phyloP scores from a whole-genome alignment of 192 early-diverging fungal species.

The Phlyctochytrium arcticum region DNA sequence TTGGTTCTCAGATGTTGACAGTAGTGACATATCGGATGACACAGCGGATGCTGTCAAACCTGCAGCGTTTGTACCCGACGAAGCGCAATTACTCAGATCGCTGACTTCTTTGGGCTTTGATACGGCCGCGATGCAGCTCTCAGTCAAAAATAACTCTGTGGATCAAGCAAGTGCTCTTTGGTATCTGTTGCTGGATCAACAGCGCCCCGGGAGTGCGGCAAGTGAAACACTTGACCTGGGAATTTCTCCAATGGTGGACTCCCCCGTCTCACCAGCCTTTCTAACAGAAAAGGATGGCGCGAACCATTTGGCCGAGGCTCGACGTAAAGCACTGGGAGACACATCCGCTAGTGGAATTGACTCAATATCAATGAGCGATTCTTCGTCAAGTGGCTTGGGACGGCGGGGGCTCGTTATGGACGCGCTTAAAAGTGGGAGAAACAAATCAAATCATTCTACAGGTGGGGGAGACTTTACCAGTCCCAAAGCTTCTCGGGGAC shows the following conservation, averaged over 20 bases:
- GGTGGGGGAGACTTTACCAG: too few species aligned
- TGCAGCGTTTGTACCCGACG: constrained; percentile 36
- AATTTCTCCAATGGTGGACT: not conserved
- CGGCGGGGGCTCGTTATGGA: too few species aligned
- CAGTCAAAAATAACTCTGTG: constrained; percentile 53
- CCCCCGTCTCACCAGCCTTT: not conserved
- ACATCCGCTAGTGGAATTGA: too few species aligned
- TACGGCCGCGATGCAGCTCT: constrained; percentile 44
- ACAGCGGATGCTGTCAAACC: constrained; percentile 17
- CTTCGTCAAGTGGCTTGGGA: too few species aligned
- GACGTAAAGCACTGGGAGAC: not conserved
- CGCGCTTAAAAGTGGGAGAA: too few species aligned
- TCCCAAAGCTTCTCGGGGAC: too few species aligned
- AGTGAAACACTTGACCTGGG: too few species aligned
- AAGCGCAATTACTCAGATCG: constrained; percentile 41
- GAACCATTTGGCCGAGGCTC: not conserved
- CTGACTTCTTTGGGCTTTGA: constrained; percentile 58
- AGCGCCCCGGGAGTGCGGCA: not conserved
- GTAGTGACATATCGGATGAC: too few species aligned
- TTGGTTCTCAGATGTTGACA: constrained; percentile 45
- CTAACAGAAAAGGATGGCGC: not conserved
- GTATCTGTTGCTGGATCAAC: constrained; percentile 57
- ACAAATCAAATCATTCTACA: too few species aligned
- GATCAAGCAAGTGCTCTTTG: constrained; percentile 64
- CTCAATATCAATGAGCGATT: too few species aligned